These are phyloP conservation scores for Pythium volutum DNA, from an alignment of 352 stramenopile genomes.

Conservation along the genomic window DNA sequence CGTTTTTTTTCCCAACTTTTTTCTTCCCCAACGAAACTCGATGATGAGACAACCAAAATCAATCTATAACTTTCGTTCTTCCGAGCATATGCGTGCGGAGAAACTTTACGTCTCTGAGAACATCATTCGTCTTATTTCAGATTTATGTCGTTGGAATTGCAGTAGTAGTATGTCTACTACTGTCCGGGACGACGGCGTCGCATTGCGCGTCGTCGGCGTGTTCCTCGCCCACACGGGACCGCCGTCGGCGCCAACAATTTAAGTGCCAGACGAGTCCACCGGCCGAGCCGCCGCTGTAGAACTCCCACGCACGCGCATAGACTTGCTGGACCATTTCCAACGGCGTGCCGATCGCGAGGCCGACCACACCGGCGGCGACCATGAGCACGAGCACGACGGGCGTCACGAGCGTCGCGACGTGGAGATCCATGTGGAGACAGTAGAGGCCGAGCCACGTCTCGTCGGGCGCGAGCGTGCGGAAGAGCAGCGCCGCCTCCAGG, in stretches of 20 bases:
- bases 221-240: too few species aligned
- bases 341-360: constrained; percentile 1
- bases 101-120: constrained; percentile 47
- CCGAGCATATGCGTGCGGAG: constrained; percentile 67
- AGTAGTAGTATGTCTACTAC: too few species aligned
- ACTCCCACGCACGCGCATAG: not conserved
- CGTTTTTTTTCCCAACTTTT: constrained; percentile 1
- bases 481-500: not conserved
- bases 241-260: not conserved
- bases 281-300: not conserved
- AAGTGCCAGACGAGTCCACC: not conserved
- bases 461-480: not conserved
- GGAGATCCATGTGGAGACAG: constrained; percentile 1
- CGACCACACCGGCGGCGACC: not conserved
- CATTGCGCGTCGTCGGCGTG: too few species aligned
- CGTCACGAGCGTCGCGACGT: constrained; percentile 2
- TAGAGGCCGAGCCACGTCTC: constrained; percentile 4
- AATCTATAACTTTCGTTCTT: constrained; percentile 90
- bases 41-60: constrained; percentile 64
- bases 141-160: too few species aligned
- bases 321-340: not conserved
- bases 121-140: not conserved
- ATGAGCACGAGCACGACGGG: not conserved
- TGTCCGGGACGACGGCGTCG: too few species aligned
- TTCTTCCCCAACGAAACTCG: constrained; percentile 26